Evolutionary conservation across 768 basidiomycete genomes (phyloP).

Genomic region (Mycena vitilis): DNA sequence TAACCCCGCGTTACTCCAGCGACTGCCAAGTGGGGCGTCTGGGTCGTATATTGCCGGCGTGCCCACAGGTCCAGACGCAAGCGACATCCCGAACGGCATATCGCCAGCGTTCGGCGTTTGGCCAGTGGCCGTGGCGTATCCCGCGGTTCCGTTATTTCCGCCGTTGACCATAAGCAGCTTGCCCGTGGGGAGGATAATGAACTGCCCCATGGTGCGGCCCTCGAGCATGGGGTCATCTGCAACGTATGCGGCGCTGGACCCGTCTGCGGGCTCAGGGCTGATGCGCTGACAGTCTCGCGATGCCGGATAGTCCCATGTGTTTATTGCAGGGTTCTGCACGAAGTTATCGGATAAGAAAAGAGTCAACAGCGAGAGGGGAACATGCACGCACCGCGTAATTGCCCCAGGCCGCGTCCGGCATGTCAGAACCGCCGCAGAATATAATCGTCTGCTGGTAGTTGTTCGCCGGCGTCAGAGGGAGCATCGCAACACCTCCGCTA

Average conservation of each 20-base stretch:
- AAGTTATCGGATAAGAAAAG: too few relatives aligned
- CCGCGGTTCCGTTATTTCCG: conserved; percentile 87
- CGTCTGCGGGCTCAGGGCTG: conserved; percentile 85
- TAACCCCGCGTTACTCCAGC: conserved; percentile 80
- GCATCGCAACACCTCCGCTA: conserved; percentile 88
- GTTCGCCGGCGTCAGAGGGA: conserved; percentile 91
- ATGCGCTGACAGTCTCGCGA: conserved; percentile 84
- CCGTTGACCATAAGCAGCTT: conserved; percentile 88
- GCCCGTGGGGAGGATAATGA: conserved; percentile 84
- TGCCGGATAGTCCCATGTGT: conserved; percentile 80
- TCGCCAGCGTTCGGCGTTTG: conserved; percentile 54
- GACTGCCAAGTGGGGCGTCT: conserved; percentile 71
- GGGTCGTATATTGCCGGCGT: conserved; percentile 90
- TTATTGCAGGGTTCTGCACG: conserved; percentile 63
- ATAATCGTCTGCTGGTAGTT: conserved; percentile 87
- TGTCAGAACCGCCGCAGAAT: conserved; percentile 91
- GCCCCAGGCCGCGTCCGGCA: conserved; percentile 77
- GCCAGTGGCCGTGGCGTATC: conserved; percentile 74
- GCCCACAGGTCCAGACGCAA: conserved; percentile 84
- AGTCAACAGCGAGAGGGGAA: too few relatives aligned
- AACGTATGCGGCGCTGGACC: conserved; percentile 66
- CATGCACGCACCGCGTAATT: conserved; percentile 62
- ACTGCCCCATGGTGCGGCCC: conserved; percentile 91
- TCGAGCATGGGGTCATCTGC: conserved; percentile 83
- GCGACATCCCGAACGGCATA: conserved; percentile 79